Evolutionary conservation across 495 filamentous ascomycete species (phyloP).

Genomic region (Hypoxylon rickii): DNA sequence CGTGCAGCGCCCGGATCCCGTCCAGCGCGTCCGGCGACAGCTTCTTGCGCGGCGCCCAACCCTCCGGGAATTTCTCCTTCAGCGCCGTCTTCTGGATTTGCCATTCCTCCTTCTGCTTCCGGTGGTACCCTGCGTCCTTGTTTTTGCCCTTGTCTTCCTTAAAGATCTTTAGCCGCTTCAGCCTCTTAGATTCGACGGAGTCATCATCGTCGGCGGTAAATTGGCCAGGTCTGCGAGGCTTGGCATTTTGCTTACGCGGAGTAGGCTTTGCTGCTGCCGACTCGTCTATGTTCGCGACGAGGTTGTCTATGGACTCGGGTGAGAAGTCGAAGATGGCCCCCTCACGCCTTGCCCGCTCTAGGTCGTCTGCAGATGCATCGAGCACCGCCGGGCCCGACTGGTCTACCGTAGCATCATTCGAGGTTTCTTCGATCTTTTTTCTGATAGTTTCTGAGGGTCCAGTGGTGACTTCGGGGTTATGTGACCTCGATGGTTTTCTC

Average conservation of each 20-base stretch:
- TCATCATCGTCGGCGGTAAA: too few relatives aligned
- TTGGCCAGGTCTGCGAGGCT: neutral
- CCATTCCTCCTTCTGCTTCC: constrained; percentile 60
- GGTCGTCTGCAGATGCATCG: constrained; percentile 1
- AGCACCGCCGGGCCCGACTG: neutral
- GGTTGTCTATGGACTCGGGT: constrained; percentile 38
- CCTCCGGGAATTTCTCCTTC: constrained; percentile 71
- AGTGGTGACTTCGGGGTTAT: neutral
- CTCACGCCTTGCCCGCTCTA: constrained; percentile 20
- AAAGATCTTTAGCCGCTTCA: constrained; percentile 30
- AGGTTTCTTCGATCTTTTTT: neutral
- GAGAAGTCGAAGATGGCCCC: constrained; percentile 40
- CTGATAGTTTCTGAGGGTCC: neutral
- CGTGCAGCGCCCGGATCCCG: constrained; percentile 79
- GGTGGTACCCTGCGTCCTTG: neutral
- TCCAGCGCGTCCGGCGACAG: constrained; percentile 90
- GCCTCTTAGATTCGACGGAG: too few relatives aligned
- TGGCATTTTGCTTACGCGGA: neutral
- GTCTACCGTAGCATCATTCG: constrained; percentile 5
- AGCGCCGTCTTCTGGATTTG: constrained; percentile 70
- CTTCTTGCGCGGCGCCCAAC: constrained; percentile 81
- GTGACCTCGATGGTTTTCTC: neutral
- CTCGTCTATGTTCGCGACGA: constrained; percentile 13
- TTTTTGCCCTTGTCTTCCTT: constrained; percentile 5
- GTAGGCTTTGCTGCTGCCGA: neutral